Percentiles rank a stretch among this genome's conserved stretches.
Evolutionary conservation across 1,139 yeast genomes (phyloP).

Genomic region (Pichia sp.): DNA sequence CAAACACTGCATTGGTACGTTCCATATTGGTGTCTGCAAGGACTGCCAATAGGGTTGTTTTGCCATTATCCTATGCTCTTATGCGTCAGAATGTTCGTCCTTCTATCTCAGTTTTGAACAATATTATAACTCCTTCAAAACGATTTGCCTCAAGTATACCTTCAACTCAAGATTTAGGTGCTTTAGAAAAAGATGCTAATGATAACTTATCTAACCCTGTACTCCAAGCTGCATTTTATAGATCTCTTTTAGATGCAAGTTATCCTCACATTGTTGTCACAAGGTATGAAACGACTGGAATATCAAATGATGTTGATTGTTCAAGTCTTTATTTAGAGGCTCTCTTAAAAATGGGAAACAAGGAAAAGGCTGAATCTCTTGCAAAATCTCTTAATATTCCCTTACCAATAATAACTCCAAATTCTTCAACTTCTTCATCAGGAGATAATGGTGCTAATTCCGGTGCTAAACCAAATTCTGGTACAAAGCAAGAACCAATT

Average conservation of each 20-base stretch:
- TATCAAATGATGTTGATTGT: slow-evolving; percentile 74
- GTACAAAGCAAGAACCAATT: slow-evolving; percentile 54
- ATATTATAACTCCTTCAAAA: background rate
- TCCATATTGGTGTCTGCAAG: background rate
- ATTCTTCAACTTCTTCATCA: background rate
- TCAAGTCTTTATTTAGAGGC: slow-evolving; percentile 75
- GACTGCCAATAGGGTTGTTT: background rate
- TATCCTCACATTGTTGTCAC: slow-evolving; percentile 92
- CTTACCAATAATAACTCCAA: slow-evolving; percentile 8
- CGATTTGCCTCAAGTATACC: slow-evolving; percentile 14
- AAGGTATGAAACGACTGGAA: slow-evolving; percentile 86
- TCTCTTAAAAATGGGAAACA: slow-evolving; percentile 66
- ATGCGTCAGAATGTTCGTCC: background rate
- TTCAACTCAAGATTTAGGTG: slow-evolving; percentile 40
- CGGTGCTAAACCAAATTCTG: slow-evolving; percentile 9
- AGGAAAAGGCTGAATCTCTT: slow-evolving; percentile 65
- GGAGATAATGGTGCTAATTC: background rate
- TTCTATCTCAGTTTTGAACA: background rate
- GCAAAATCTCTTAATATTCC: slow-evolving; percentile 31
- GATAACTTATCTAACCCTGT: slow-evolving; percentile 57
- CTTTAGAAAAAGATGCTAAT: slow-evolving; percentile 80
- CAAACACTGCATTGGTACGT: background rate
- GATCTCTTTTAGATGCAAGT: slow-evolving; percentile 60
- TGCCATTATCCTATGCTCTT: background rate
- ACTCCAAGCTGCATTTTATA: slow-evolving; percentile 78